Base-by-base conservation (phyloP, 176 grass and related monocot species). In the Rhipidocladum racemiflorum region DNA sequence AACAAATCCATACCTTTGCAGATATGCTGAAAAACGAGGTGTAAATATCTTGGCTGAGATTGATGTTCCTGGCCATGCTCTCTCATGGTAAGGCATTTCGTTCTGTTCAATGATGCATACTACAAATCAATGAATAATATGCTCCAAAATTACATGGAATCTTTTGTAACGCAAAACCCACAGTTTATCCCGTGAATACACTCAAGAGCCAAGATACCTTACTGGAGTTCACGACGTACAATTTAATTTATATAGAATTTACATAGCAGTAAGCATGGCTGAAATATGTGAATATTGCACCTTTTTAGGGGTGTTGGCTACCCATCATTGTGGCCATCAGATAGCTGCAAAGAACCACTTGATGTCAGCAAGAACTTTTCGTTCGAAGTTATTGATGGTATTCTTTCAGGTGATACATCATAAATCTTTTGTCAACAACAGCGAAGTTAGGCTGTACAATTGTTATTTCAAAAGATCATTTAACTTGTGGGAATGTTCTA, bases 31-130 rank as follows among this genome's bases (percentile, higher is more conserved):
- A 90, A 94, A 81, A 21, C 36, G 86, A 83, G 95, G 95, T 74
- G 82, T 98, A 72, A 98, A 95, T 86, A 90, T 98, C 38, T 86
- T 98, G 87, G 95, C 95, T 55, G 95, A 98, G 86, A 92, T 98
- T 79, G 95, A 98, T 95, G 92, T 95, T 79, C 95, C 95, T 64
- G 95, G 95, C 20, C 95, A 98, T 87, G 83, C 90, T 81, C 78
- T 45, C 16, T 98, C 95, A 89, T 98, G 95, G 92, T 98, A 86
- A 89, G 35, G 51, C 51, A 78, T 54, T 78, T 56, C 9, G 60
- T 65, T 56, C 17, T 75, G 54, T 62, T 64, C 29, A 76, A 28
- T 80, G 50, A 70, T 71, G 72, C 43, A 63, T 34, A 25, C 6
- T 21, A 13, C 15, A 46, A 45, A 77, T 61, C 13, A 48, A 53